Evolutionary conservation across 1,139 yeast species (phyloP).

Genomic region (Yamadazyma sp.): DNA sequence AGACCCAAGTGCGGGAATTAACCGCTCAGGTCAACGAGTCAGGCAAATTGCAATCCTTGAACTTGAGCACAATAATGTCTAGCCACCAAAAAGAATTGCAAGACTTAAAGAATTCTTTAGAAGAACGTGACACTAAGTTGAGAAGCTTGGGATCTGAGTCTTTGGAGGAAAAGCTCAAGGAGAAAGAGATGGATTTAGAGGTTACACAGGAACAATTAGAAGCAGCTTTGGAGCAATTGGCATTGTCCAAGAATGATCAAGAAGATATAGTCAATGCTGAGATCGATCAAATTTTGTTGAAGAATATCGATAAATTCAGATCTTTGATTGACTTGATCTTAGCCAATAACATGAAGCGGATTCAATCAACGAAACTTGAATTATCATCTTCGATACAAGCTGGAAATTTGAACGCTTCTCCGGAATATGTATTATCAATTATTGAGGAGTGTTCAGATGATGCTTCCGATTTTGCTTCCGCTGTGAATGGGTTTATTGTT

Average conservation of each 20-base stretch:
- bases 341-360: conserved; percentile 64
- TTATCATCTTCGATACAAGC: conserved; percentile 80
- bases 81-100: conserved; percentile 62
- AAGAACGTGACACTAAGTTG: conserved; percentile 25
- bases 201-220: conserved; percentile 81
- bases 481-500: conserved; percentile 74
- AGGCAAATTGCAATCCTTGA: conserved; percentile 68
- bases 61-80: conserved; percentile 58
- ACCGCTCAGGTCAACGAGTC: conserved; percentile 60
- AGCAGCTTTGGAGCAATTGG: conserved; percentile 62
- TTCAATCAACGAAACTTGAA: conserved; percentile 74
- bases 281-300: conserved; percentile 53
- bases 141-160: conserved; percentile 23
- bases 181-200: conserved; percentile 77
- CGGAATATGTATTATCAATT: conserved; percentile 67
- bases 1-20: conserved; percentile 64
- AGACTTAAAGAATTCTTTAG: conserved; percentile 38
- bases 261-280: conserved; percentile 59
- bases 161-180: conserved; percentile 52
- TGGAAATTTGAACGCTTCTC: conserved; percentile 77
- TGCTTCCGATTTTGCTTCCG: conserved; percentile 79
- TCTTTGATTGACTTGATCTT: conserved; percentile 72
- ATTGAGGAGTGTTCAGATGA: conserved; percentile 70
- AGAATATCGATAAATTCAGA: conserved; percentile 51
- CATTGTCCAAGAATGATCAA: conserved; percentile 54